phyloP scores from a whole-genome alignment of 163 green algal species.

The Scenedesmus sp. region DNA sequence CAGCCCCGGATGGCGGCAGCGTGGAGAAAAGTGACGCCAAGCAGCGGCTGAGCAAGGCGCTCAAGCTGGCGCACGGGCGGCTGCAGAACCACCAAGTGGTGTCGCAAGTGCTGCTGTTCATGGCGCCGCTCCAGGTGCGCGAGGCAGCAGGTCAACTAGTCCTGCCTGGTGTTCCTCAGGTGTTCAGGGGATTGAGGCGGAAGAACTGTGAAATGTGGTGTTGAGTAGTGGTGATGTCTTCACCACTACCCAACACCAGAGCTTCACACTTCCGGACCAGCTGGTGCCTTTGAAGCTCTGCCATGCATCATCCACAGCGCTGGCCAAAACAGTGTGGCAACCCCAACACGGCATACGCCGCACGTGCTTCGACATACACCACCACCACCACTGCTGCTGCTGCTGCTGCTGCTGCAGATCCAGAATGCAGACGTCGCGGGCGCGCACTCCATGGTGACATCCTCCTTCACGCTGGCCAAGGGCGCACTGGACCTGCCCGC shows the following conservation, averaged over 20 bases:
- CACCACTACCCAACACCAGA: background rate
- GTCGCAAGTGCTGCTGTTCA: constrained; percentile 45
- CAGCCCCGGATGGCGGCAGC: background rate
- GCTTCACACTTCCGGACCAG: background rate
- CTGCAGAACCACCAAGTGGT: constrained; percentile 54
- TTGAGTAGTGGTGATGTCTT: background rate
- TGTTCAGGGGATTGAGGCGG: background rate
- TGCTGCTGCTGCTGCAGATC: background rate
- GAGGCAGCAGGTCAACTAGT: no score
- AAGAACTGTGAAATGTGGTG: background rate
- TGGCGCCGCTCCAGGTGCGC: constrained; percentile 43
- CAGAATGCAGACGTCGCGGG: background rate
- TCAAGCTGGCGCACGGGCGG: constrained; percentile 39
- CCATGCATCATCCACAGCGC: background rate
- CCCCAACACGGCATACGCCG: background rate
- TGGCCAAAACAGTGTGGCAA: background rate
- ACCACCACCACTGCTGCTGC: background rate
- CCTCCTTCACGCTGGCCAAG: constrained; percentile 30
- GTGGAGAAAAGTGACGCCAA: constrained; percentile 34
- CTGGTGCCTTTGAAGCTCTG: background rate
- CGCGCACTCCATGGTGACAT: constrained; percentile 37
- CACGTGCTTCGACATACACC: background rate
- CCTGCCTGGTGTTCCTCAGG: background rate
- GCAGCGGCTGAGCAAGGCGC: constrained; percentile 46
- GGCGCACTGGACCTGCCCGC: constrained; percentile 31